phyloP scores from a whole-genome alignment of 2,329 filamentous ascomycete species.

The Fusarium sp. region DNA sequence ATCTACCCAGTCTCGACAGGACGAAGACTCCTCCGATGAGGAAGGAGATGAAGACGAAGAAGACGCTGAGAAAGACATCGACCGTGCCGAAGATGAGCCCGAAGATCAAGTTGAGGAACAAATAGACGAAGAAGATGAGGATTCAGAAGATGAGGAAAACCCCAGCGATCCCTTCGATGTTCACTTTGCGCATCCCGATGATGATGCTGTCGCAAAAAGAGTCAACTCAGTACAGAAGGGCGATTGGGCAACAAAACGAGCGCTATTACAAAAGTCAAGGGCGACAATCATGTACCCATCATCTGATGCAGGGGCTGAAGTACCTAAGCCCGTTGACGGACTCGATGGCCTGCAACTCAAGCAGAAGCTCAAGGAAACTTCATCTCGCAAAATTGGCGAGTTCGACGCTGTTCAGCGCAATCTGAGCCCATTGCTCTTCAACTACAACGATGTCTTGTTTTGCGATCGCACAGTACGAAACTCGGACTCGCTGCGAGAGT shows the following conservation, averaged over 20 bases:
- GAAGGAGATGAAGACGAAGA: slow-evolving; percentile 57
- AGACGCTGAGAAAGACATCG: slow-evolving; percentile 59
- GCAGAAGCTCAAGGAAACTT: slow-evolving; percentile 70
- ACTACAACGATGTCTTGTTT: slow-evolving; percentile 84
- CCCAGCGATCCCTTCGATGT: slow-evolving; percentile 78
- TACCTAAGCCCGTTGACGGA: slow-evolving; percentile 50
- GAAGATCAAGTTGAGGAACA: slow-evolving; percentile 47
- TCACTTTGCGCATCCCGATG: slow-evolving; percentile 79
- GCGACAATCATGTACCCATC: slow-evolving; percentile 60
- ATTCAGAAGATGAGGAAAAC: slow-evolving; percentile 65
- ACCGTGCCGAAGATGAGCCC: slow-evolving; percentile 42
- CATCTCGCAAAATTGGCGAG: slow-evolving; percentile 62
- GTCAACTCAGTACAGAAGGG: slow-evolving; percentile 62
- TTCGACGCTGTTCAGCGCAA: slow-evolving; percentile 73
- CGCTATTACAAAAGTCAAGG: slow-evolving; percentile 59
- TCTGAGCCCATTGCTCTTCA: slow-evolving; percentile 78
- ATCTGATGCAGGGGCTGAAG: slow-evolving; percentile 49
- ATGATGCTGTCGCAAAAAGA: slow-evolving; percentile 66
- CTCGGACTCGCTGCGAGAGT: slow-evolving; percentile 73
- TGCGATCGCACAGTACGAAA: slow-evolving; percentile 77
- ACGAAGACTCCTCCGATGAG: slow-evolving; percentile 31
- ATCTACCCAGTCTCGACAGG: slow-evolving; percentile 32
- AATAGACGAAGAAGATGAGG: slow-evolving; percentile 42
- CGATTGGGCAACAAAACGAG: slow-evolving; percentile 63
- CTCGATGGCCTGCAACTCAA: slow-evolving; percentile 72